These are phyloP conservation scores for Eutrema heterophyllum DNA, from an alignment of 345 rosid genomes.

Conservation along the genomic window DNA sequence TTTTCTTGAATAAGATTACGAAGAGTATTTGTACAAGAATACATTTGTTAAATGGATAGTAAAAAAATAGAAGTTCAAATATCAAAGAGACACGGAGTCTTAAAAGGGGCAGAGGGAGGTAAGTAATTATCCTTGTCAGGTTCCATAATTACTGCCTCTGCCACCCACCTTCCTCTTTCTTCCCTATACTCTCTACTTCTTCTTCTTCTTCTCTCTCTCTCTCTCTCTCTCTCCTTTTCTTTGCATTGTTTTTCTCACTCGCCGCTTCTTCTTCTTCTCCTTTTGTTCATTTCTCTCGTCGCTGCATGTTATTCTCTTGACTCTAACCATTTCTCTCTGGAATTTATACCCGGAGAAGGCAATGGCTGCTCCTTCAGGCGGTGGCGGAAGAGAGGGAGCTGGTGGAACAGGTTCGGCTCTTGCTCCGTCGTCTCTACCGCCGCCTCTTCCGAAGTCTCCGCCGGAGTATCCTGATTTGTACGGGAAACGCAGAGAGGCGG, in stretches of 20 bases:
- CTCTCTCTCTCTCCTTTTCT: not conserved
- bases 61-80: not conserved
- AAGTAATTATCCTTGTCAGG: conserved; percentile 62
- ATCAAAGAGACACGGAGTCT: conserved; percentile 24
- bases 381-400: conserved; percentile 13
- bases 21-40: not conserved
- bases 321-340: not conserved
- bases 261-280: conserved; percentile 30
- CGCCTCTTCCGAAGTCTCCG: conserved; percentile 86
- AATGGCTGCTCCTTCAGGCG: conserved; percentile 41
- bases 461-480: conserved; percentile 95
- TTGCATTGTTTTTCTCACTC: conserved; percentile 34
- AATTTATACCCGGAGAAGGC: not conserved
- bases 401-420: conserved; percentile 32
- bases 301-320: conserved; percentile 9
- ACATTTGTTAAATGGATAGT: not conserved
- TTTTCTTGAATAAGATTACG: not conserved
- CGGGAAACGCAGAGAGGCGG: conserved; percentile 73
- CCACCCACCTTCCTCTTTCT: conserved; percentile 28
- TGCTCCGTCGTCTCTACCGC: conserved; percentile 44
- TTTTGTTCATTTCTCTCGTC: not conserved
- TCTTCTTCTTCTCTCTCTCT: not conserved
- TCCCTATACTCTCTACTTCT: not conserved
- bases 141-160: conserved; percentile 54
- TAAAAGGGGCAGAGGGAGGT: conserved; percentile 29